These are phyloP conservation scores for Colletotrichum nymphaeae DNA, from an alignment of 2,329 filamentous ascomycete genomes.

Conservation along the genomic window DNA sequence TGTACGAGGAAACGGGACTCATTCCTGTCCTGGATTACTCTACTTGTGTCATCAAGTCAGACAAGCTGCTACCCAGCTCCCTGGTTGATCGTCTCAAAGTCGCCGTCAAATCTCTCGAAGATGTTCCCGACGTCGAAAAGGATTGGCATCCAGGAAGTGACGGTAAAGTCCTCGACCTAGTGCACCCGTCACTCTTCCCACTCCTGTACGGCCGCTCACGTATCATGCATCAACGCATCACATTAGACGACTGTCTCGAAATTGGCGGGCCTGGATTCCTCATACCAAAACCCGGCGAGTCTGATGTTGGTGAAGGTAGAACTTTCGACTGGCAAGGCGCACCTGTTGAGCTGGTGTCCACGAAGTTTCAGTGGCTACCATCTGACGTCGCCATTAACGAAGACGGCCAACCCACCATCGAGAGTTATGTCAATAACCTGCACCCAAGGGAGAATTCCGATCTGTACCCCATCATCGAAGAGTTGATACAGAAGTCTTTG, in stretches of 20 bases:
- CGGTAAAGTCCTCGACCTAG: slow-evolving; percentile 68
- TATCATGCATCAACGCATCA: slow-evolving; percentile 44
- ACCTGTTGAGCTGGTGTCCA: slow-evolving; percentile 36
- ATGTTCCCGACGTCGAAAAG: slow-evolving; percentile 59
- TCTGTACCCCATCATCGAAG: slow-evolving; percentile 54
- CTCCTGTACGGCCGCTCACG: slow-evolving; percentile 63
- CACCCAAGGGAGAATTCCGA: slow-evolving; percentile 53
- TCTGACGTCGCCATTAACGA: slow-evolving; percentile 55
- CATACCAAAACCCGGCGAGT: slow-evolving; percentile 35
- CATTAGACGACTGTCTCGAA: slow-evolving; percentile 50
- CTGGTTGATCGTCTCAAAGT: slow-evolving; percentile 51
- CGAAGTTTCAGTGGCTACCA: slow-evolving; percentile 59
- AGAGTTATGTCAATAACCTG: slow-evolving; percentile 65
- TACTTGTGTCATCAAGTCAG: slow-evolving; percentile 49
- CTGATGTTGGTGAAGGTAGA: background rate
- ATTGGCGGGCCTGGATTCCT: slow-evolving; percentile 46
- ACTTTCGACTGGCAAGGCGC: background rate
- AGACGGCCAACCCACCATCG: slow-evolving; percentile 50
- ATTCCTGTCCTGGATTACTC: slow-evolving; percentile 48
- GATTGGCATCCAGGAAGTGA: slow-evolving; percentile 73
- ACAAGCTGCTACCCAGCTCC: slow-evolving; percentile 40
- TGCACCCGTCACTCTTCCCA: slow-evolving; percentile 74
- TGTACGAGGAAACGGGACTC: slow-evolving; percentile 46
- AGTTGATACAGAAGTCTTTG: slow-evolving; percentile 53
- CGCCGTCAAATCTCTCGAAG: slow-evolving; percentile 60